phyloP scores from a whole-genome alignment of 2,329 filamentous ascomycete species.

The Lasiodiplodia citricola region DNA sequence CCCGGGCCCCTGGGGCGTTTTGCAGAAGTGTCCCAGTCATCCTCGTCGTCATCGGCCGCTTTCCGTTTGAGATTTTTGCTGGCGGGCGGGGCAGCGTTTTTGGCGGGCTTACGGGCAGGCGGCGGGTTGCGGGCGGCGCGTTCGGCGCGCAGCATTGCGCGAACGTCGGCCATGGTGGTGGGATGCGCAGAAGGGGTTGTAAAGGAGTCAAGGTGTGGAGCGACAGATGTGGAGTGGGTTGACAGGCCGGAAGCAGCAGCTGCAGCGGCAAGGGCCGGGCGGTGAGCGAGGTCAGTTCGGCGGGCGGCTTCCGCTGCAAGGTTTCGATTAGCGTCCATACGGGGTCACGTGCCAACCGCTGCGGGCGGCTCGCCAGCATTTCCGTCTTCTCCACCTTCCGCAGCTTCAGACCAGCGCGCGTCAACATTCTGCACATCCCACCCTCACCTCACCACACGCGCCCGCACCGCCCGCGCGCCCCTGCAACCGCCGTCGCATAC shows the following conservation, averaged over 20 bases:
- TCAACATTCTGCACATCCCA: conserved; percentile 23
- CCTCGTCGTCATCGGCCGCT: conserved; percentile 37
- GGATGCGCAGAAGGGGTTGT: background rate
- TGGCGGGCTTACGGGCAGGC: conserved; percentile 36
- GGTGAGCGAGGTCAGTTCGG: conserved; percentile 3
- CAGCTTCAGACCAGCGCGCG: conserved; percentile 8
- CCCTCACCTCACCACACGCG: conserved; percentile 1
- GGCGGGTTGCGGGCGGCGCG: conserved; percentile 38
- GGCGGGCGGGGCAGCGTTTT: conserved; percentile 37
- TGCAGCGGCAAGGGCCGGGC: background rate
- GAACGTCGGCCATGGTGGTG: conserved; percentile 44
- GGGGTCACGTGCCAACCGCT: background rate
- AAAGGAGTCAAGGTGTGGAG: background rate
- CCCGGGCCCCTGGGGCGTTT: conserved; percentile 36
- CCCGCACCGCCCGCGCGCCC: conserved; percentile 12
- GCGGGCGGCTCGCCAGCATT: conserved; percentile 6
- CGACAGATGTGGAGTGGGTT: background rate
- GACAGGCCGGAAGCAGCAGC: background rate
- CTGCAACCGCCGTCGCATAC: conserved; percentile 11
- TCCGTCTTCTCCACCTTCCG: conserved; percentile 20
- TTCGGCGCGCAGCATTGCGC: conserved; percentile 45
- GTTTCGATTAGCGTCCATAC: background rate
- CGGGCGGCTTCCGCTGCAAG: background rate
- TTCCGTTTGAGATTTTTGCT: conserved; percentile 43
- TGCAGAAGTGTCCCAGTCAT: conserved; percentile 41